Percentiles rank a stretch among this genome's conserved stretches.
These are phyloP conservation scores for Xylaria sp. DNA, from an alignment of 2,329 filamentous ascomycete species.

Conservation along the genomic window DNA sequence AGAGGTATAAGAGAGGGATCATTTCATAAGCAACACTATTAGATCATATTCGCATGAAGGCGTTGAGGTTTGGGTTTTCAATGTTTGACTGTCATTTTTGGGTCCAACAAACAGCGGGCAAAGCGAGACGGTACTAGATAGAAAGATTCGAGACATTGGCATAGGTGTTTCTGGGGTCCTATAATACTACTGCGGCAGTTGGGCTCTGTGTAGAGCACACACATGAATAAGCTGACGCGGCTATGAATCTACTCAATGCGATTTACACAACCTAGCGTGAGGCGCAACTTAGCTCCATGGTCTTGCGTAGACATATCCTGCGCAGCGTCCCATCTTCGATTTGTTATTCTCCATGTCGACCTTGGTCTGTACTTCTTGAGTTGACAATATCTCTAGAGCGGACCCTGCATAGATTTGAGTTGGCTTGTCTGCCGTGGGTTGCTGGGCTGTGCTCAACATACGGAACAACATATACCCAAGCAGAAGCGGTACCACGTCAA, in stretches of 20 bases:
- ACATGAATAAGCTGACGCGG: slow-evolving; percentile 12
- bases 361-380: neutral
- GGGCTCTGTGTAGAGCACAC: slow-evolving; percentile 3
- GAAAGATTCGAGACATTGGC: slow-evolving; percentile 40
- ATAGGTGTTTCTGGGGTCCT: slow-evolving; percentile 43
- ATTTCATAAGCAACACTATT: slow-evolving; percentile 23
- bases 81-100: slow-evolving; percentile 30
- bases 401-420: neutral
- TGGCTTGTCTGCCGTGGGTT: neutral
- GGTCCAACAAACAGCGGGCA: slow-evolving; percentile 34
- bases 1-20: neutral
- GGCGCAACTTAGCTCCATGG: neutral
- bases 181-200: slow-evolving; percentile 14
- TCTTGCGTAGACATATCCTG: neutral
- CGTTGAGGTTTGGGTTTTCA: slow-evolving; percentile 36
- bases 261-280: neutral
- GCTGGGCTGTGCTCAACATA: neutral
- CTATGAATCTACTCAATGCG: neutral
- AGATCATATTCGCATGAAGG: slow-evolving; percentile 36
- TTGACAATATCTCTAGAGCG: neutral
- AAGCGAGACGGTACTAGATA: slow-evolving; percentile 32
- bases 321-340: neutral
- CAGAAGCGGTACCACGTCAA: neutral
- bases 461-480: neutral
- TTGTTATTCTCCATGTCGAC: neutral